phyloP scores from a whole-genome alignment of 2,329 filamentous ascomycete species.

The Aspergillus sp. region DNA sequence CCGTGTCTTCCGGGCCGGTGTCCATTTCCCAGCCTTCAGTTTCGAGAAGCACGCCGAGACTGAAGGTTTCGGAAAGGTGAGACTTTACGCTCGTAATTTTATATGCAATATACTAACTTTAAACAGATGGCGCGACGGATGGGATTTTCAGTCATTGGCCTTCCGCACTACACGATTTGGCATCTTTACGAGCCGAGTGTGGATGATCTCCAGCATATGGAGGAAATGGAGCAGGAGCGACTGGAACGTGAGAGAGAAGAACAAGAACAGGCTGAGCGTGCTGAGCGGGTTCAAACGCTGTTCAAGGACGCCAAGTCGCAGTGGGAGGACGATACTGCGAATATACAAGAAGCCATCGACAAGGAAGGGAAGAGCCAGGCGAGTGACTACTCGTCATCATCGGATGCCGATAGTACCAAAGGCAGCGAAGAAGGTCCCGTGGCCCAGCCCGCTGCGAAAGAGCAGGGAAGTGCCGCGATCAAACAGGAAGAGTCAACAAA shows the following conservation, averaged over 20 bases:
- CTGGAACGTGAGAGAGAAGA: slow-evolving; percentile 79
- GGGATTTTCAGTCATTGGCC: slow-evolving; percentile 90
- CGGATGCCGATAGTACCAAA: slow-evolving; percentile 18
- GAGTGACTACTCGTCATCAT: background rate
- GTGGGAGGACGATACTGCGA: slow-evolving; percentile 87
- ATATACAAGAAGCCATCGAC: slow-evolving; percentile 69
- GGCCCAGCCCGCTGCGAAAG: slow-evolving; percentile 22
- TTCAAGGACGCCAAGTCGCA: slow-evolving; percentile 76
- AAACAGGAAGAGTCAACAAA: background rate
- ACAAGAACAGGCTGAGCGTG: slow-evolving; percentile 68
- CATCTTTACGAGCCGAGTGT: slow-evolving; percentile 99
- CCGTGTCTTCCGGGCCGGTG: slow-evolving; percentile 88
- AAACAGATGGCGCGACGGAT: slow-evolving; percentile 92
- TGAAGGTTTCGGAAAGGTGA: slow-evolving; percentile 95
- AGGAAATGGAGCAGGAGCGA: slow-evolving; percentile 92
- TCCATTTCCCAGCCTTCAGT: slow-evolving; percentile 97
- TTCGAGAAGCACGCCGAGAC: slow-evolving; percentile 99
- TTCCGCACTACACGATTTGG: slow-evolving; percentile 99
- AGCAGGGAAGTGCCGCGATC: background rate
- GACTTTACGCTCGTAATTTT: slow-evolving; percentile 17
- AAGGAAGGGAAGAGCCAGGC: slow-evolving; percentile 51
- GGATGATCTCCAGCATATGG: slow-evolving; percentile 96
- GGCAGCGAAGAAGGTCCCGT: slow-evolving; percentile 26
- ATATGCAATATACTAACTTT: slow-evolving; percentile 18
- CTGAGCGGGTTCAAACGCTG: slow-evolving; percentile 76